Evolutionary conservation across 768 basidiomycete genomes (phyloP), one percentile per base, ranked within the genome.

Genomic region (Rhodotorula toruloides): DNA sequence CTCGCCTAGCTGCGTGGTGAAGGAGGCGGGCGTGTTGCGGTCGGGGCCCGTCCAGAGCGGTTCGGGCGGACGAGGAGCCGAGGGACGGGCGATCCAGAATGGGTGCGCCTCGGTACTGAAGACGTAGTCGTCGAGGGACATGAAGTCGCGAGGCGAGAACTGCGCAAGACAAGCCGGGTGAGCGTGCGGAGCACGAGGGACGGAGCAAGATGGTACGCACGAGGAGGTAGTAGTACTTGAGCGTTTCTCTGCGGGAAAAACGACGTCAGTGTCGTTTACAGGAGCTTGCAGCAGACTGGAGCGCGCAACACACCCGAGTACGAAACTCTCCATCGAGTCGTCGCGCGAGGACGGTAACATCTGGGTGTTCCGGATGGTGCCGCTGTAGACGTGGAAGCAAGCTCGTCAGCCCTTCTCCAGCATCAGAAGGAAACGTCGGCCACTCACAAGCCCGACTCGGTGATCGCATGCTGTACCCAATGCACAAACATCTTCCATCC

Each of bases 31-130:
- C 4, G 9, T 25, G 27, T 31, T 11, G 11, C 44, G 34, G 13
- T 70, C 65, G 10, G 65, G 65, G 0, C 69, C 69, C 31, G 44
- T 43, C 69, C 70, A 71, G 43, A 40, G 54, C 10, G 53, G 6
- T 7, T 7, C 9, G 21, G 47, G 27, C 8, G 47, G 11, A 3
- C 39, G 27, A 6, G 43, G 40, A 4, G 39, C 42, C 22, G 12
- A 2, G 5, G 42, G 61, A 53, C 80, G 72, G 72, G 88, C 86
- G 39, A 88, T 80, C 14, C 87, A 87, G 25, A 90, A 79, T 17
- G 89, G 87, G 75, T 90, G 90, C 9, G 88, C 90, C 76, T 82
- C 82, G 22, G 82, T 83, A 73, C 81, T 82, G 76, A 82, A 82
- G 42, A 82, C 80, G 74, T 76, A 82, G 61, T 77, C 72, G 72